Evolutionary conservation across 192 early-diverging fungal genomes (phyloP).

Genomic region (Cladochytrium replicatum): DNA sequence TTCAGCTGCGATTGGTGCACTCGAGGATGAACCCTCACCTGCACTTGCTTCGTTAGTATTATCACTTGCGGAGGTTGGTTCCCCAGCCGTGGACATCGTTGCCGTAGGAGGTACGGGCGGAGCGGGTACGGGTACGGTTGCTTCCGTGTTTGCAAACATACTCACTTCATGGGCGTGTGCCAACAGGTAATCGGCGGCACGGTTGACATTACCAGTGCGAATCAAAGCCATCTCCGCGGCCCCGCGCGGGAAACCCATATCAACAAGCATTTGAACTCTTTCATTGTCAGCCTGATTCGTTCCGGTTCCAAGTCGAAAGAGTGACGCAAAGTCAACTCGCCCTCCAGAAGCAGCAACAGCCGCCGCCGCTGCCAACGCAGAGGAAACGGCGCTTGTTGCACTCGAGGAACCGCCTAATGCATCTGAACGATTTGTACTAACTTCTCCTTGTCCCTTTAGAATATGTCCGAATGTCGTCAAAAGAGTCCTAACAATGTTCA

Average conservation of each 20-base stretch:
- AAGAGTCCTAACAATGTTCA: conserved; percentile 44
- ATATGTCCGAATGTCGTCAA: conserved; percentile 58
- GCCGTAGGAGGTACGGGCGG: conserved; percentile 9
- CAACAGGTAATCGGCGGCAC: conserved; percentile 83
- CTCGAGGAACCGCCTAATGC: not conserved
- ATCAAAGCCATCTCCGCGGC: conserved; percentile 71
- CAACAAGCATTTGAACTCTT: conserved; percentile 58
- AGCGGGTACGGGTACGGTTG: conserved; percentile 8
- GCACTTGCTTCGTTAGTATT: conserved; percentile 21
- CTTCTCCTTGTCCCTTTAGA: conserved; percentile 66
- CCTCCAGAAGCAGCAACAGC: not conserved
- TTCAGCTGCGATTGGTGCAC: conserved; percentile 4
- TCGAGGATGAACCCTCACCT: not conserved
- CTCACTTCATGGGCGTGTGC: conserved; percentile 49
- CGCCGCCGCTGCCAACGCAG: conserved; percentile 5
- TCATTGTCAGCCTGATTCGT: conserved; percentile 44
- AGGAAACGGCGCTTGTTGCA: conserved; percentile 1
- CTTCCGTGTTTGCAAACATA: conserved; percentile 12
- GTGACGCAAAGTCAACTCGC: conserved; percentile 1
- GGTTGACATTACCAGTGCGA: conserved; percentile 59
- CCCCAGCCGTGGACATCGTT: conserved; percentile 1
- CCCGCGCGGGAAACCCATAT: conserved; percentile 81
- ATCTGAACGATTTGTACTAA: conserved; percentile 18
- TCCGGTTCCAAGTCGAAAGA: conserved; percentile 5
- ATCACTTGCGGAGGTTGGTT: too few relatives aligned